Base-by-base conservation (phyloP, 179 eudicot species). In the Gypsophila paniculata region DNA sequence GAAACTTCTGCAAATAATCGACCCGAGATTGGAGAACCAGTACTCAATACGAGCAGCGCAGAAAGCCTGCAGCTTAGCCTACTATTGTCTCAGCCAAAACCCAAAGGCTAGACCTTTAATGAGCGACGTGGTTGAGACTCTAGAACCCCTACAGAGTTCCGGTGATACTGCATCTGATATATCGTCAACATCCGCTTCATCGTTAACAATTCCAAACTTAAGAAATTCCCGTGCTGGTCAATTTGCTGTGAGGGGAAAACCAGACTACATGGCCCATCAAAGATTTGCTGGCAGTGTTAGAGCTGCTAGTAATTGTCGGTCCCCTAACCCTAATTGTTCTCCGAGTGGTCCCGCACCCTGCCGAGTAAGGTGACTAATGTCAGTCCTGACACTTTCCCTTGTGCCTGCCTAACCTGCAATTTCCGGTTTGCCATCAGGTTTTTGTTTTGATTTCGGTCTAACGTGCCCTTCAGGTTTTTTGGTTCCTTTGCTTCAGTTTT, bases 51-150 rank as follows among this genome's bases (percentile, higher is more conserved):
- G 91, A 77, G 94, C 89, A 13, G 94, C 91, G 21, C 94, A 89
- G 76, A 89, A 89, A 74, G 91, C 94, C 60, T 89, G 94, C 79
- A 89, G 91, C 66, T 85, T 89, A 80, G 94, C 94, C 52, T 89
- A 85, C 76, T 89, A 87, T 68, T 89, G 94, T 59, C 78, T 89
- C 48, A 89, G 94, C 82, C 91, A 85, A 61, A 89, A 89, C 78
- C 91, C 94, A 6, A 89, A 89, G 77, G 94, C 94, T 21, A 82
- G 93, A 68, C 93, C 93, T 53, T 79, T 89, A 39, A 89, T 89
- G 93, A 86, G 89, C 66, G 94, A 89, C 61, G 94, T 89, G 57
- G 94, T 89, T 61, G 94, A 89, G 81, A 85, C 94, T 26, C 71
- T 89, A 77, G 91, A 89, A 69, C 91, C 89, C 42, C 75, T 89